These are phyloP conservation scores for Xylaria curta DNA, from an alignment of 495 filamentous ascomycete species.

Conservation along the genomic window DNA sequence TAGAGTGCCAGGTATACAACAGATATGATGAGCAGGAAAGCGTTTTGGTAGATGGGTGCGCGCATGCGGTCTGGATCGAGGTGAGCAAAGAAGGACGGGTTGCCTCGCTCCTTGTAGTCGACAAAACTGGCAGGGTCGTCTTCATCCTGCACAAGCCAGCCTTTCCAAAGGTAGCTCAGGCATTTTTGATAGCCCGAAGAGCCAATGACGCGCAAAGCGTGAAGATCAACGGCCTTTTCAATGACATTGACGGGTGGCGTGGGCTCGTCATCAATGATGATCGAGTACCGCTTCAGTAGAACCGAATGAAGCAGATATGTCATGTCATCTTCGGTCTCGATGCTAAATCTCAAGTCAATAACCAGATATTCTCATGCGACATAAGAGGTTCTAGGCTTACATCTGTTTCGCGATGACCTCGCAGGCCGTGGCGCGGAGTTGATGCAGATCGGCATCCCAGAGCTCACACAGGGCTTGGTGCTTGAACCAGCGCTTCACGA, in stretches of 20 bases:
- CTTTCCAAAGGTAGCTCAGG: slow-evolving; percentile 88
- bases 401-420: slow-evolving; percentile 94
- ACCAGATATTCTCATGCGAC: background rate
- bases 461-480: slow-evolving; percentile 80
- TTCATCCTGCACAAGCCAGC: slow-evolving; percentile 95
- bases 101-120: slow-evolving; percentile 77
- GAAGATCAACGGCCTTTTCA: slow-evolving; percentile 90
- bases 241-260: slow-evolving; percentile 82
- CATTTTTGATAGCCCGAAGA: slow-evolving; percentile 95
- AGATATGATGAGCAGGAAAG: slow-evolving; percentile 82
- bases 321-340: slow-evolving; percentile 81
- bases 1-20: slow-evolving; percentile 84
- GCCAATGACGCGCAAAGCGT: slow-evolving; percentile 85
- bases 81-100: slow-evolving; percentile 76
- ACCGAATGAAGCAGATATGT: slow-evolving; percentile 77
- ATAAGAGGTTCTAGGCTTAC: slow-evolving; percentile 30
- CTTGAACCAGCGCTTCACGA: slow-evolving; percentile 92
- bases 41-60: slow-evolving; percentile 89
- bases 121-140: slow-evolving; percentile 85
- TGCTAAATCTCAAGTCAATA: slow-evolving; percentile 42
- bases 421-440: slow-evolving; percentile 79
- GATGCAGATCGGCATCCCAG: slow-evolving; percentile 88
- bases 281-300: slow-evolving; percentile 90
- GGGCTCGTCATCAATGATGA: slow-evolving; percentile 72
- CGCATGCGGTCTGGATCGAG: slow-evolving; percentile 94